phyloP scores from a whole-genome alignment of 352 stramenopile genomes.

The Globisporangium iwayamae region DNA sequence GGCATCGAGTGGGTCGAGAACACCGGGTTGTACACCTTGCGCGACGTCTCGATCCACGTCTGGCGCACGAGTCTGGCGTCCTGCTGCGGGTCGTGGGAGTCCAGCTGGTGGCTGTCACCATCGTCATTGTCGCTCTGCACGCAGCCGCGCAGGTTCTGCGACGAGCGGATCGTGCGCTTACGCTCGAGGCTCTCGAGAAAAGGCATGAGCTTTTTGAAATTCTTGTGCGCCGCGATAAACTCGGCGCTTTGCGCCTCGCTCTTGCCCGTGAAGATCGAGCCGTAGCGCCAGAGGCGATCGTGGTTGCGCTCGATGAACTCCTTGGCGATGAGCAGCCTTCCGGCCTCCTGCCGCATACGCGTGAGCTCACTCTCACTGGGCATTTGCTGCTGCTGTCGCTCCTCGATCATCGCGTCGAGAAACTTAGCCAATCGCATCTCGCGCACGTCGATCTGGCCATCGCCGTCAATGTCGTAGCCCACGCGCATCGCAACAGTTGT shows the following conservation, averaged over 20 bases:
- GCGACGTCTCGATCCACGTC: slow-evolving; percentile 61
- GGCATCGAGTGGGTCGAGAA: slow-evolving; percentile 45
- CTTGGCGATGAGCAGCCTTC: slow-evolving; percentile 54
- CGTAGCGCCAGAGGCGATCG: slow-evolving; percentile 60
- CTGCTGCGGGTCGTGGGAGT: slow-evolving; percentile 1
- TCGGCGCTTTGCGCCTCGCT: slow-evolving; percentile 51
- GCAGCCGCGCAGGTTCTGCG: slow-evolving; percentile 39
- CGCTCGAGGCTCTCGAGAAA: slow-evolving; percentile 61
- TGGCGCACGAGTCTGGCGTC: slow-evolving; percentile 20
- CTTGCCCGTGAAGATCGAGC: slow-evolving; percentile 59
- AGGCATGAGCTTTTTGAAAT: slow-evolving; percentile 61
- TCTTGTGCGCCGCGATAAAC: slow-evolving; percentile 61
- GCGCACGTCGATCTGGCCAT: slow-evolving; percentile 58
- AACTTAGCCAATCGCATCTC: slow-evolving; percentile 70
- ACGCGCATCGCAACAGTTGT: slow-evolving; percentile 7
- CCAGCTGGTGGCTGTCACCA: not conserved
- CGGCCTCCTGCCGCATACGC: slow-evolving; percentile 47
- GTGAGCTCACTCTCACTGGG: slow-evolving; percentile 34
- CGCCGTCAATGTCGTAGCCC: slow-evolving; percentile 65
- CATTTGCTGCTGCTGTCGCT: slow-evolving; percentile 16
- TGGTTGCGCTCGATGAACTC: slow-evolving; percentile 73
- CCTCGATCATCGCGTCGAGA: slow-evolving; percentile 48
- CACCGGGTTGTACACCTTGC: slow-evolving; percentile 39
- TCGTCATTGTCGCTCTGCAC: slow-evolving; percentile 13
- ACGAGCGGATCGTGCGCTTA: slow-evolving; percentile 57